Conservation (phyloP, 2,329 filamentous ascomycete genomes). For the Phyllosticta capitalensis region DNA sequence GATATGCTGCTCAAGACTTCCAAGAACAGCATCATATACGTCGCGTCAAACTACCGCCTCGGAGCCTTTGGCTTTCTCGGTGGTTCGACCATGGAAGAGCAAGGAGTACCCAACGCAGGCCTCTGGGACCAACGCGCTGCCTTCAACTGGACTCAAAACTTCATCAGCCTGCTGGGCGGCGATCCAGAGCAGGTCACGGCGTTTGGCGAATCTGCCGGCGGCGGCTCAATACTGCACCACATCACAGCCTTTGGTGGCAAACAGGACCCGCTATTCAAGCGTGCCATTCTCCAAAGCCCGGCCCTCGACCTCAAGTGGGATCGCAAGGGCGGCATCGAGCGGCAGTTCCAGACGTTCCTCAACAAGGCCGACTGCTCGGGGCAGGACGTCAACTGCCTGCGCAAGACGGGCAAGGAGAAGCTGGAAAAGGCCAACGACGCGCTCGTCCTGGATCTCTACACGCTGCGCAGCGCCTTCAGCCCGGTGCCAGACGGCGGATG, state of each 20-base stretch:
- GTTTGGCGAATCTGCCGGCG: slow-evolving; percentile 44
- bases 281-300: slow-evolving; percentile 18
- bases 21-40: slow-evolving; percentile 37
- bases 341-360: background rate
- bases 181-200: slow-evolving; percentile 38
- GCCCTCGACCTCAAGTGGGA: background rate
- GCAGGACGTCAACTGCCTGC: background rate
- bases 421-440: background rate
- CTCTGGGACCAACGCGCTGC: slow-evolving; percentile 33
- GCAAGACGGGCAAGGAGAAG: background rate
- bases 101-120: slow-evolving; percentile 36
- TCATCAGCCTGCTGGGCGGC: slow-evolving; percentile 39
- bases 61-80: slow-evolving; percentile 39
- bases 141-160: slow-evolving; percentile 41
- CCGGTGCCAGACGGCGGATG: background rate
- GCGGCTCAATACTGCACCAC: slow-evolving; percentile 42
- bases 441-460: background rate
- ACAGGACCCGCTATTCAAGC: slow-evolving; percentile 25
- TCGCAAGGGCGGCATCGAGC: background rate
- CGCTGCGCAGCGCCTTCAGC: background rate
- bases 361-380: background rate
- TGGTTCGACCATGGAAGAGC: slow-evolving; percentile 35
- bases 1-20: slow-evolving; percentile 25
- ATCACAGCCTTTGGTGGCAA: slow-evolving; percentile 26
- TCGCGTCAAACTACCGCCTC: slow-evolving; percentile 39